These are phyloP conservation scores for Eutypella sp. DNA, from an alignment of 2,329 filamentous ascomycete genomes.

Conservation along the genomic window DNA sequence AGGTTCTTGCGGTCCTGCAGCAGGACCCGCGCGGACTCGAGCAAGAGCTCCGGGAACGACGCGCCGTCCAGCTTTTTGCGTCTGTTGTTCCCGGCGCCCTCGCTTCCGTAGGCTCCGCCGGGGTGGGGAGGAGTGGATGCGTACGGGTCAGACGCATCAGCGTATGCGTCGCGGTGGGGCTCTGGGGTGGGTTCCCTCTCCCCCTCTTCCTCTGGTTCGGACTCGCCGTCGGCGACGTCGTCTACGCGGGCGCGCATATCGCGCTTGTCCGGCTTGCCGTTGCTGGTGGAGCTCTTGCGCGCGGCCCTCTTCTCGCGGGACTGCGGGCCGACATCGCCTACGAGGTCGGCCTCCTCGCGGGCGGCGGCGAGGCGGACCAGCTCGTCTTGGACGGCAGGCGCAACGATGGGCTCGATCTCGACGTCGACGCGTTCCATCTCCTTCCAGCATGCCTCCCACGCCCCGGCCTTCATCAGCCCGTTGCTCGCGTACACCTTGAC, in stretches of 20 bases:
- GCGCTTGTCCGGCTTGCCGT: slow-evolving; percentile 4
- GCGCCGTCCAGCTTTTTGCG: slow-evolving; percentile 34
- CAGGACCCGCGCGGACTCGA: slow-evolving; percentile 49
- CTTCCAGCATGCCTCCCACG: slow-evolving; percentile 90
- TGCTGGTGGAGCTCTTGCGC: too few species aligned
- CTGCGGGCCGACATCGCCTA: slow-evolving; percentile 26
- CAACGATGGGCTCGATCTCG: slow-evolving; percentile 74
- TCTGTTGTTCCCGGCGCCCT: slow-evolving; percentile 26
- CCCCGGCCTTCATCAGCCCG: slow-evolving; percentile 84
- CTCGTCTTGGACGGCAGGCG: slow-evolving; percentile 52
- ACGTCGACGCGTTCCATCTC: slow-evolving; percentile 99
- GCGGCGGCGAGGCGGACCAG: slow-evolving; percentile 51
- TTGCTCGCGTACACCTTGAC: slow-evolving; percentile 93
- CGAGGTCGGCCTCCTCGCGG: slow-evolving; percentile 14
- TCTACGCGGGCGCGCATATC: not conserved
- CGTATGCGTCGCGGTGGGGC: slow-evolving; percentile 51
- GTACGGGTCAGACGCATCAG: slow-evolving; percentile 26
- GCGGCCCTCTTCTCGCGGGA: slow-evolving; percentile 27
- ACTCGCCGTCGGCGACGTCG: slow-evolving; percentile 9
- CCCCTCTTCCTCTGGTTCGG: slow-evolving; percentile 18
- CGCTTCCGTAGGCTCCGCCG: slow-evolving; percentile 8
- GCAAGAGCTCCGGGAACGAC: slow-evolving; percentile 48
- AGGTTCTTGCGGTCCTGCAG: slow-evolving; percentile 57
- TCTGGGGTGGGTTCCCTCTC: slow-evolving; percentile 43
- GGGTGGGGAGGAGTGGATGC: slow-evolving; percentile 18